Evolutionary conservation across 2,329 filamentous ascomycete genomes (phyloP).

Genomic region (Cordyceps fumosorosea): DNA sequence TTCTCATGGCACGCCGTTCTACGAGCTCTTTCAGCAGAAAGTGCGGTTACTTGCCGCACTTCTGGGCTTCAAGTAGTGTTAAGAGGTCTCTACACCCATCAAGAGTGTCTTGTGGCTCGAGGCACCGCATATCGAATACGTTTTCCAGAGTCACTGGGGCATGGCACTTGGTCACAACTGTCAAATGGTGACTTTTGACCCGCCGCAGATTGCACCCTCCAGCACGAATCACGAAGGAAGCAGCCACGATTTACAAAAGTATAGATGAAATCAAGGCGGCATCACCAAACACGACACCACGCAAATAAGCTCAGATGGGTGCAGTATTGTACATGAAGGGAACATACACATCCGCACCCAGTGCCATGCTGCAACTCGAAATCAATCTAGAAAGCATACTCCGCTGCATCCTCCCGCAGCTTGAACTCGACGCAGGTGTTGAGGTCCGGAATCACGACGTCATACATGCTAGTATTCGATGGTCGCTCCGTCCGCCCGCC

Average conservation of each 20-base stretch:
- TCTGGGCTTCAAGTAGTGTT: neutral
- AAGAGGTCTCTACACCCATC: neutral
- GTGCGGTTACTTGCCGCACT: no score
- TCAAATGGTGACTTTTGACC: neutral
- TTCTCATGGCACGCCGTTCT: no score
- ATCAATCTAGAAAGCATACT: neutral
- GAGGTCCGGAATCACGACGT: constrained; percentile 2
- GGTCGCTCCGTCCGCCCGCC: neutral
- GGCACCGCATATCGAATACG: neutral
- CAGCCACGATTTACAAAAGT: neutral
- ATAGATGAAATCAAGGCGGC: neutral
- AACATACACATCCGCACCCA: neutral
- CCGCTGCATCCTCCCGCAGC: neutral
- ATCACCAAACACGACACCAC: neutral
- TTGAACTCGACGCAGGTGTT: constrained; percentile 2
- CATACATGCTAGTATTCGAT: neutral
- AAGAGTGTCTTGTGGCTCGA: constrained; percentile 3
- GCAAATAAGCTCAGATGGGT: neutral
- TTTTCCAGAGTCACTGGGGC: constrained; percentile 9
- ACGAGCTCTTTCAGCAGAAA: no score
- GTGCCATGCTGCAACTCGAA: neutral
- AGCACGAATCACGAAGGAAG: neutral
- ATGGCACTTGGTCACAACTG: constrained; percentile 7
- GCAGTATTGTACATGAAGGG: neutral
- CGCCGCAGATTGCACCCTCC: neutral